Conservation (phyloP, 139 green algal species). For the Chlorella sorokiniana region DNA sequence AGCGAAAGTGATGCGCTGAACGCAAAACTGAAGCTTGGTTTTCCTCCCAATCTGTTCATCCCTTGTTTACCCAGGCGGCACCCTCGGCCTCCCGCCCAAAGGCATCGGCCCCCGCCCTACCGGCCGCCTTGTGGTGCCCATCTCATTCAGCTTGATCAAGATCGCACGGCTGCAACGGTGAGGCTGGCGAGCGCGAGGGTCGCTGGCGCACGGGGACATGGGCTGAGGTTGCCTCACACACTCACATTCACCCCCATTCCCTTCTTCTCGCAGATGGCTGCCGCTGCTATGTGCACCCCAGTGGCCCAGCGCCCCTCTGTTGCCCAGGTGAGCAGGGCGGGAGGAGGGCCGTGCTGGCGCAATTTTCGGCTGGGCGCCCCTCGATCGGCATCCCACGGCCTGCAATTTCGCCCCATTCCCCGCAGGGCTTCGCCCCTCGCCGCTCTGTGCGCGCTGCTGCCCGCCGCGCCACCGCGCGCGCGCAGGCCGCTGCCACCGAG, state of each 20-base stretch:
- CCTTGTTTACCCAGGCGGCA: too few species aligned
- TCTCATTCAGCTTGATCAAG: too few species aligned
- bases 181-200: not conserved
- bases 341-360: not conserved
- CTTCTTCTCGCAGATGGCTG: slow-evolving; percentile 9
- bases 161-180: not conserved
- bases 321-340: slow-evolving; percentile 2
- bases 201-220: too few species aligned
- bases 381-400: not conserved
- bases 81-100: too few species aligned
- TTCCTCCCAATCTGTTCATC: too few species aligned
- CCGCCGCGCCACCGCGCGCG: not conserved
- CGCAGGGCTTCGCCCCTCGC: slow-evolving; percentile 36
- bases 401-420: not conserved
- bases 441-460: slow-evolving; percentile 12
- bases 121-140: too few species aligned
- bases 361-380: not conserved
- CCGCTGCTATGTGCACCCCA: not conserved
- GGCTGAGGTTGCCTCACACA: not conserved
- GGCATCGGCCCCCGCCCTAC: too few species aligned
- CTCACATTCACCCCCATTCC: not conserved
- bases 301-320: slow-evolving; percentile 9
- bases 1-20: too few species aligned
- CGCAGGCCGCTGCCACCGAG: slow-evolving; percentile 38
- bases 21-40: too few species aligned